Evolutionary conservation across 1,284 basidiomycete genomes (phyloP).

Genomic region (Ustilago crameri): DNA sequence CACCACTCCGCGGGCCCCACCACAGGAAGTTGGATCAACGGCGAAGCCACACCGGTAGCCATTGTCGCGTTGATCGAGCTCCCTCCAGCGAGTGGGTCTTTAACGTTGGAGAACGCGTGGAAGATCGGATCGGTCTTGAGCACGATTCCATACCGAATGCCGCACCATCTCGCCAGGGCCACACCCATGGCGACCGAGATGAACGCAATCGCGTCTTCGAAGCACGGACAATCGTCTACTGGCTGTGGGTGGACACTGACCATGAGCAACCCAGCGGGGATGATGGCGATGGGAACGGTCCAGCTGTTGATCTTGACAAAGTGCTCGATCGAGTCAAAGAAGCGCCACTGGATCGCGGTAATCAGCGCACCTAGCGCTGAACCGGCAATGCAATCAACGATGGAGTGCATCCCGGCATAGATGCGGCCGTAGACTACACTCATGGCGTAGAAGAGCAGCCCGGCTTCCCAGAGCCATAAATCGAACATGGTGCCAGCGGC

Average conservation of each 20-base stretch:
- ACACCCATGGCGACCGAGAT: constrained; percentile 83
- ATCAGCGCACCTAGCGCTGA: constrained; percentile 60
- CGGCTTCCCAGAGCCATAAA: constrained; percentile 49
- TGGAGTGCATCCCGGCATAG: constrained; percentile 73
- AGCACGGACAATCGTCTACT: constrained; percentile 94
- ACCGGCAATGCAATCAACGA: constrained; percentile 67
- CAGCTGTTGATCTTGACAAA: constrained; percentile 68
- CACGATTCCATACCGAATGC: constrained; percentile 27
- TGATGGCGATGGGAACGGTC: constrained; percentile 76
- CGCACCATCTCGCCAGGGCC: constrained; percentile 77
- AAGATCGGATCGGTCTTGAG: constrained; percentile 27
- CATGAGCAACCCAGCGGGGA: constrained; percentile 77
- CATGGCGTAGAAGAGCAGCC: constrained; percentile 68
- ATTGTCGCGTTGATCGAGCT: constrained; percentile 1
- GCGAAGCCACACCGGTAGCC: neutral
- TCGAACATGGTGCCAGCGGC: constrained; percentile 17
- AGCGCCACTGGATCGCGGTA: constrained; percentile 69
- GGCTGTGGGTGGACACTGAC: constrained; percentile 85
- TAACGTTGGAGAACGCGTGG: constrained; percentile 18
- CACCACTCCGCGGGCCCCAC: constrained; percentile 18
- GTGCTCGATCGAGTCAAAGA: constrained; percentile 65
- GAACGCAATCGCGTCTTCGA: constrained; percentile 96
- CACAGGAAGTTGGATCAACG: constrained; percentile 29
- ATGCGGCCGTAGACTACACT: constrained; percentile 88
- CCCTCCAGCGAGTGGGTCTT: constrained; percentile 2